These are phyloP conservation scores for Lathyrus sativus DNA, from an alignment of 306 rosid genomes.

Conservation along the genomic window DNA sequence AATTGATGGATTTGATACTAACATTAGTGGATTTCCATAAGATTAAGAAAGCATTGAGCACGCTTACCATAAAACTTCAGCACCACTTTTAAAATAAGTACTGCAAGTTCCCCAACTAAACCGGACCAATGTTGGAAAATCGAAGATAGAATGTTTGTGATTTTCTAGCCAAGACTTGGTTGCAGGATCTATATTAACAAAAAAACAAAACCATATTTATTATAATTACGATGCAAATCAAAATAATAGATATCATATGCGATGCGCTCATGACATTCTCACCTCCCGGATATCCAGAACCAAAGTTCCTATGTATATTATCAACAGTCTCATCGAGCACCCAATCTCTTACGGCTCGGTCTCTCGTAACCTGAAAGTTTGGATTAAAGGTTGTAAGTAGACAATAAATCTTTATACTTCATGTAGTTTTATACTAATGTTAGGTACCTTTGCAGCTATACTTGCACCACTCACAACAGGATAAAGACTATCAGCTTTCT, in stretches of 20 bases:
- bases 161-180: slow-evolving; percentile 84
- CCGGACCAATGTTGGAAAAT: slow-evolving; percentile 89
- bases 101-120: slow-evolving; percentile 98
- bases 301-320: slow-evolving; percentile 71
- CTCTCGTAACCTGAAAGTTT: slow-evolving; percentile 78
- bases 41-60: slow-evolving; percentile 22
- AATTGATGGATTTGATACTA: slow-evolving; percentile 18
- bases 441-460: slow-evolving; percentile 80
- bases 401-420: not conserved
- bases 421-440: not conserved
- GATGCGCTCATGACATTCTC: slow-evolving; percentile 27
- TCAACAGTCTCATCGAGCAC: slow-evolving; percentile 86
- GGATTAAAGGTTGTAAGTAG: slow-evolving; percentile 18
- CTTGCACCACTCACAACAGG: slow-evolving; percentile 99
- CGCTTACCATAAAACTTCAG: slow-evolving; percentile 79
- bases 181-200: slow-evolving; percentile 62
- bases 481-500: slow-evolving; percentile 98
- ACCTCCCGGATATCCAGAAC: slow-evolving; percentile 99
- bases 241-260: slow-evolving; percentile 5
- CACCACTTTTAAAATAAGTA: slow-evolving; percentile 66
- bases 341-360: slow-evolving; percentile 78
- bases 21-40: slow-evolving; percentile 57
- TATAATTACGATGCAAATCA: slow-evolving; percentile 11
- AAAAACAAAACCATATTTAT: slow-evolving; percentile 38
- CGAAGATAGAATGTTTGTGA: slow-evolving; percentile 81